Base-by-base conservation (phyloP, 1,284 basidiomycete species). In the Cutaneotrichosporon mucoides region DNA sequence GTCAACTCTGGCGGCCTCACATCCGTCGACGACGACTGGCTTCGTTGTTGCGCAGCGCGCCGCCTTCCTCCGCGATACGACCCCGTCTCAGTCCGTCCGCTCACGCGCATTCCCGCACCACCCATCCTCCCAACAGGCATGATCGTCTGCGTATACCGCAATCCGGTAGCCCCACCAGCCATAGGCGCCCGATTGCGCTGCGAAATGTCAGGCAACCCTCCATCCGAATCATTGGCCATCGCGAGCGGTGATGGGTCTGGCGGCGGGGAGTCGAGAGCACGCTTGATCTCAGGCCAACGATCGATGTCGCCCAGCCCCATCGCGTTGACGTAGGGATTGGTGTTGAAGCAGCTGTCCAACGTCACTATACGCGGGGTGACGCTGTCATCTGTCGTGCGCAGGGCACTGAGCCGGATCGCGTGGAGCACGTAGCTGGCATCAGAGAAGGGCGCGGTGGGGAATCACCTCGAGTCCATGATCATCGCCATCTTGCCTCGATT, bases 71-170 rank as follows among this genome's bases (percentile, higher is more conserved):
- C 47, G 55, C 55, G 16, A 44, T 44, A 11, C 37, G 49, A 51
- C 7, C 13, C 37, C 9, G 15, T 11, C 9, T 51, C 49, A 1
- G 34, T 54, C 33, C 38, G 55, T 9, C 13, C 55, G 13, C 24
- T 62, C 6, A 89, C 86, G 33, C 88, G 82, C 78, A 90, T 83
- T 0, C 89, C 89, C 1, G 85, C 75, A 0, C 82, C 86, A 4
- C 86, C 86, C 0, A 81, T 80, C 37, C 82, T 73, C 2, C 75
- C 81, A 12, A 82, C 81, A 2, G 84, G 88, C 82, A 92, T 86
- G 68, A 95, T 94, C 0, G 92, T 95, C 68, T 88, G 85, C 5
- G 88, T 88, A 72, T 93, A 88, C 68, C 87, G 88, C 62, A 94
- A 81, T 4, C 84, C 82, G 0, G 81, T 79, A 0, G 86, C 84